Conservation (phyloP, 2,329 filamentous ascomycete genomes). For the Davidsoniella neocaledoniae region DNA sequence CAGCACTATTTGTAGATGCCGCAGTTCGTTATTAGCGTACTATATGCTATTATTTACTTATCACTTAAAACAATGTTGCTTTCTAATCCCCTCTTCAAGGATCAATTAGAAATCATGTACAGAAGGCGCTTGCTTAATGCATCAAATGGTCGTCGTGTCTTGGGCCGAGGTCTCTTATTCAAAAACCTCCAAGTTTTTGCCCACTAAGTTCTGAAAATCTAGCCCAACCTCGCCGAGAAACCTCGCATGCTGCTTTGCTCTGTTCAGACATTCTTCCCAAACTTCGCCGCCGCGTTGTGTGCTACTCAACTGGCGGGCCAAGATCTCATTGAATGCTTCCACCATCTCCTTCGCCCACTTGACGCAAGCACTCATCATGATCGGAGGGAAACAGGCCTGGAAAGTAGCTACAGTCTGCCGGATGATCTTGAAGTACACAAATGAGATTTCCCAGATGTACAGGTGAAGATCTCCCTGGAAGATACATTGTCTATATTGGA, state of each 20-base stretch:
- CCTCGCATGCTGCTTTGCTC: slow-evolving; percentile 62
- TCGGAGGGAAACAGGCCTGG: slow-evolving; percentile 67
- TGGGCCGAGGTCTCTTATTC: slow-evolving; percentile 10
- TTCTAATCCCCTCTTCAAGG: too few relatives aligned
- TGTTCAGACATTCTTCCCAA: slow-evolving; percentile 70
- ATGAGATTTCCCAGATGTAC: slow-evolving; percentile 90
- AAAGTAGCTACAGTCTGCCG: slow-evolving; percentile 85
- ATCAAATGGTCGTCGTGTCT: not conserved
- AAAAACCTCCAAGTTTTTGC: slow-evolving; percentile 29
- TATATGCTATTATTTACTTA: not conserved
- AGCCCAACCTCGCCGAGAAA: slow-evolving; percentile 74
- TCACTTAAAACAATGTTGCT: not conserved
- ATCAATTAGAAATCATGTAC: not conserved
- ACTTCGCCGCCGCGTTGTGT: slow-evolving; percentile 59
- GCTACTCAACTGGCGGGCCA: slow-evolving; percentile 73
- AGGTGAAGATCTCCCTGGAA: slow-evolving; percentile 86
- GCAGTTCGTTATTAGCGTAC: too few relatives aligned
- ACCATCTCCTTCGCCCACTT: slow-evolving; percentile 97
- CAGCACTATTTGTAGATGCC: too few relatives aligned
- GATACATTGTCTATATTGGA: slow-evolving; percentile 55
- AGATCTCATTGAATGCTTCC: slow-evolving; percentile 71
- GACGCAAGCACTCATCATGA: slow-evolving; percentile 85
- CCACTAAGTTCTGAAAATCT: slow-evolving; percentile 74
- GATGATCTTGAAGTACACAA: slow-evolving; percentile 88
- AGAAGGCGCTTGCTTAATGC: not conserved